Percentiles rank a stretch among this genome's conserved stretches.
phyloP scores from a whole-genome alignment of 768 basidiomycete species.

The Clavulina sp. region DNA sequence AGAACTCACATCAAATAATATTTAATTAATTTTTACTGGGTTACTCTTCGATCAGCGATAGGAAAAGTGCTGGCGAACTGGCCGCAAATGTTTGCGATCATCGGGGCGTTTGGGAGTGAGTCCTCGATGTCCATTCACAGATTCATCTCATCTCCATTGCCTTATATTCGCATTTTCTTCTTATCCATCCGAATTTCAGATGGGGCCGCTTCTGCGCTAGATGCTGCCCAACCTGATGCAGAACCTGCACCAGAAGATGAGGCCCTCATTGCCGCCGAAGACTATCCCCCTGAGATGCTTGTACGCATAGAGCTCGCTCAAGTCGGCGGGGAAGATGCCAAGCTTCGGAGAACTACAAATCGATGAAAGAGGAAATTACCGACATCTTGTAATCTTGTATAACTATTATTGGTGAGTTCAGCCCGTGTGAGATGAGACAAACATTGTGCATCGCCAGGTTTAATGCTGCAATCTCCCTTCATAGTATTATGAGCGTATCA shows the following conservation, averaged over 20 bases:
- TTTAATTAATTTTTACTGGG: neutral
- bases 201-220: neutral
- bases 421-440: too few relatives aligned
- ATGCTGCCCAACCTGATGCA: neutral
- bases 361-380: neutral
- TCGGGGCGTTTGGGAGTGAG: conserved; percentile 22
- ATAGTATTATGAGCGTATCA: too few relatives aligned
- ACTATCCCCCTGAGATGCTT: conserved; percentile 6
- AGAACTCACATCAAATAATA: neutral
- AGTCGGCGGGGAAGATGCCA: conserved; percentile 1
- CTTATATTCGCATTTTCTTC: neutral
- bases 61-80: conserved; percentile 22
- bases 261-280: too few relatives aligned
- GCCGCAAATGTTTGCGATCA: conserved; percentile 22
- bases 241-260: neutral
- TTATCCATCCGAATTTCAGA: neutral
- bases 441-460: too few relatives aligned
- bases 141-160: neutral
- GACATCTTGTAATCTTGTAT: neutral
- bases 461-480: too few relatives aligned
- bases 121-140: conserved; percentile 10
- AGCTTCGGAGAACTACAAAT: neutral
- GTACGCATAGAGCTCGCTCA: conserved; percentile 10
- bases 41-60: conserved; percentile 15
- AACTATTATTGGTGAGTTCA: too few relatives aligned